Base-by-base conservation (phyloP, 2,329 filamentous ascomycete genomes). In the Graphium sp. region DNA sequence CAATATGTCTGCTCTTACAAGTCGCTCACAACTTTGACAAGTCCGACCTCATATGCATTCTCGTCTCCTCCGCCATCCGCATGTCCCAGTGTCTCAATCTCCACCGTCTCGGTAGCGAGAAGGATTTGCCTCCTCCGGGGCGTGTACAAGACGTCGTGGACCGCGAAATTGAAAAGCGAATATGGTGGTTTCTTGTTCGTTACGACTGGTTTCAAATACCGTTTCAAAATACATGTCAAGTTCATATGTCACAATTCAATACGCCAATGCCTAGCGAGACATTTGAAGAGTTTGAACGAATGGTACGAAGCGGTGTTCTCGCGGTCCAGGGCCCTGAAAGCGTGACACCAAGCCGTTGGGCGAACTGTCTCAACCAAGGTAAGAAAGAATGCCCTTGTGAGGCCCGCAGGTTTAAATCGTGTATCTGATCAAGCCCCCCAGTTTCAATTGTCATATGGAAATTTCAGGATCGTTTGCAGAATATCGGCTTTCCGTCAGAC, bases 1-100 rank as follows among this genome's bases (percentile, higher is more conserved):
- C n/a, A n/a, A n/a, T n/a, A n/a, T n/a, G n/a, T n/a, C n/a, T n/a
- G n/a, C n/a, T n/a, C n/a, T n/a, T n/a, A n/a, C n/a, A n/a, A n/a
- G n/a, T n/a, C n/a, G 22, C 22, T 6, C 22, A 24, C n/a, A 24
- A 24, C n/a, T 12, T 24, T 12, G 22, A 24, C 22, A 6, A 24
- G n/a, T 24, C 22, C 15, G 22, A 24, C 22, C 22, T 24, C 6
- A 24, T 24, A n/a, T 24, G 22, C 22, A 12, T 24, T 7, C 22
- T 24, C n/a, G n/a, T 24, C 12, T 24, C 22, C n/a, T 6, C 22
- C 6, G n/a, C 22, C 7, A 24, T 24, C 12, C 22, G 22, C 7
- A 24, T 24, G 6, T 24, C n/a, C n/a, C 22, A 24, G 22, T 24
- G 22, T 14, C 15, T 24, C 7, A 24, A 24, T 14, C 22, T 24